Evolutionary conservation across 192 early-diverging fungal genomes (phyloP), one percentile per base, ranked within the genome.

Genomic region (Coemansia sp.): DNA sequence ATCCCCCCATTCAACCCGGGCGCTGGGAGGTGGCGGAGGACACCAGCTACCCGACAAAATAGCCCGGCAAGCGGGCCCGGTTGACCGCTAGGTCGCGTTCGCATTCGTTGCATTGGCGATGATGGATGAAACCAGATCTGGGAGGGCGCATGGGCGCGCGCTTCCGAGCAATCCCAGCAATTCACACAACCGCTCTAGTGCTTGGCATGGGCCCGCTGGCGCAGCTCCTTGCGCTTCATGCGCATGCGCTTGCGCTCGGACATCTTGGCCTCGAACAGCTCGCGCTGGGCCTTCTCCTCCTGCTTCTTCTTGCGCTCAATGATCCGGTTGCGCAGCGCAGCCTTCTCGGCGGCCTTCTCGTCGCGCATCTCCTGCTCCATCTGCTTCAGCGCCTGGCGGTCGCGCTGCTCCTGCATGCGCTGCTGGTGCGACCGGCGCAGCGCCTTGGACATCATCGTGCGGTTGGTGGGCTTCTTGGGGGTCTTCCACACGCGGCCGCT

Each of bases 201-300:
- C 43, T 77, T 77, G 45, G 74, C 74, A 43, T 77, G 74, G 15
- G 67, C 74, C 8, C 74, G 67, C 43, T 55, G 62, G 43, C 69
- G 69, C 17, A 77, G 62, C 55, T 70, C 67, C 67, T 77, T 77
- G 55, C 74, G 66, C 59, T 70, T 65, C 25, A 77, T 53, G 7
- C 74, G 74, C 67, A 66, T 70, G 31, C 67, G 62, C 55, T 77
- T 77, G 58, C 67, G 53, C 10, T 46, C 55, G 4, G 74, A 70
- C 74, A 77, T 70, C 48, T 77, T 62, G 8, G 58, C 53, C 53
- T 70, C 53, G 43, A 62, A 55, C 32, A 31, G 26, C 55, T 70
- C 74, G 34, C 64, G 58, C n/a, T 55, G 46, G 11, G 49, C 50
- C 52, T 65, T 61, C 51, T 77, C 74, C 45, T 70, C 67, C 25